phyloP scores from a whole-genome alignment of 2,329 filamentous ascomycete species.

The Apiospora marii region DNA sequence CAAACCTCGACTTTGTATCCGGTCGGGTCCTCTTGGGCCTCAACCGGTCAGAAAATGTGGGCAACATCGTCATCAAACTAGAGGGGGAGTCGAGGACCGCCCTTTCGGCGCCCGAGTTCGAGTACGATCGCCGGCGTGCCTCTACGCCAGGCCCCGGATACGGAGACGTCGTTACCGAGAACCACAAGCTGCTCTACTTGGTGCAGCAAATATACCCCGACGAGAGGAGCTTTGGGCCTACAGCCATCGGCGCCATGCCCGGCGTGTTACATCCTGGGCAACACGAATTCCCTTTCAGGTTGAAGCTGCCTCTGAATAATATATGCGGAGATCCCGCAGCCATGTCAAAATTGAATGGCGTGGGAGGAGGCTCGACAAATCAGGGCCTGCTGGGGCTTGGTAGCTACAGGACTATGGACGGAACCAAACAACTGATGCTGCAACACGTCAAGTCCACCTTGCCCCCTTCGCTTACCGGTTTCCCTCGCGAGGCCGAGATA shows the following conservation, averaged over 20 bases:
- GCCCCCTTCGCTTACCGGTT: slow-evolving; percentile 87
- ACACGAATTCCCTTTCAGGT: slow-evolving; percentile 79
- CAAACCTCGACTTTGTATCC: slow-evolving; percentile 77
- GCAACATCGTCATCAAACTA: slow-evolving; percentile 81
- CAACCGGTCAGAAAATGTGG: slow-evolving; percentile 73
- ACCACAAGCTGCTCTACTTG: slow-evolving; percentile 79
- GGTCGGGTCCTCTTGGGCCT: slow-evolving; percentile 66
- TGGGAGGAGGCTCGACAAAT: slow-evolving; percentile 53
- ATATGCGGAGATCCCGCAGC: slow-evolving; percentile 65
- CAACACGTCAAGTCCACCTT: slow-evolving; percentile 84
- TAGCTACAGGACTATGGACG: slow-evolving; percentile 68
- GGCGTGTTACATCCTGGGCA: slow-evolving; percentile 72
- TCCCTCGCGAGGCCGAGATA: slow-evolving; percentile 87
- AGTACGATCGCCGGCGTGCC: slow-evolving; percentile 52
- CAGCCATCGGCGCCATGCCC: slow-evolving; percentile 47
- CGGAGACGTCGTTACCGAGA: slow-evolving; percentile 61
- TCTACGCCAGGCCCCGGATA: slow-evolving; percentile 7
- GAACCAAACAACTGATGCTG: slow-evolving; percentile 68
- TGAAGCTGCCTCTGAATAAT: slow-evolving; percentile 83
- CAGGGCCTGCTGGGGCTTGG: slow-evolving; percentile 56
- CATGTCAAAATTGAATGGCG: slow-evolving; percentile 61
- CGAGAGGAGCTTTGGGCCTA: slow-evolving; percentile 50
- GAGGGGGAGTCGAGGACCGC: slow-evolving; percentile 81
- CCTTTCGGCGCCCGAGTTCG: slow-evolving; percentile 57
- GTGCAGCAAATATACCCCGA: slow-evolving; percentile 77